Base-by-base conservation (phyloP, 2,329 filamentous ascomycete genomes). In the Fusarium sp. region DNA sequence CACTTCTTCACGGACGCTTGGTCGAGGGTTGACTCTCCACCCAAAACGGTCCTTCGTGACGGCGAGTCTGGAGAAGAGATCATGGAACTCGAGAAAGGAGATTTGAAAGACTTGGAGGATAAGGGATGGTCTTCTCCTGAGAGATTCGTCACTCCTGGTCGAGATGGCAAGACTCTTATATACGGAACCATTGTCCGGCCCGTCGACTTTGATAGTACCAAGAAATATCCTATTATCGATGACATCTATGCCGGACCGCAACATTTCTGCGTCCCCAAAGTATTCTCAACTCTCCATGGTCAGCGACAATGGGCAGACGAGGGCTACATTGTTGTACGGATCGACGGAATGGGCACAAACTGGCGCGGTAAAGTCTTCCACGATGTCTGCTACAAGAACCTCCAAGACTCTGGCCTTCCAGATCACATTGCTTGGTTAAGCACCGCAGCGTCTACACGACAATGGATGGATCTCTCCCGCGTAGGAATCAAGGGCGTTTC, bases 271-370 rank as follows among this genome's bases (percentile, higher is more conserved):
- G 74, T 69, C 0, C 69, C 72, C 4, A 78, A 77, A 35, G 37
- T 57, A 1, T 77, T 78, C 41, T 62, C 57, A 9, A 18, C 58
- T 15, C 54, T 73, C 9, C 28, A 33, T 6, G 48, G 47, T 42
- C 56, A 71, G 21, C 69, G 69, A 20, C 43, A 69, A 29, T 69
- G 70, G 66, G 76, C 77, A 10, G 65, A 77, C n/a, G 58, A 73
- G 18, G 76, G 77, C 21, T 78, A 76, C 44, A 48, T 78, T 24
- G 65, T 78, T 5, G 76, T 78, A 7, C 66, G 70, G 9, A 31
- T 75, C 10, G 77, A 78, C 41, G 77, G 76, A 49, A 78, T 77
- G 77, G 77, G 76, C 9, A 78, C 77, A 3, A 75, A 74, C 49
- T 76, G 72, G 71, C 74, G 77, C 20, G 58, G 54, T 10, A 78